Evolutionary conservation across 1,284 basidiomycete species (phyloP).

Genomic region (Trichosporon sp.): DNA sequence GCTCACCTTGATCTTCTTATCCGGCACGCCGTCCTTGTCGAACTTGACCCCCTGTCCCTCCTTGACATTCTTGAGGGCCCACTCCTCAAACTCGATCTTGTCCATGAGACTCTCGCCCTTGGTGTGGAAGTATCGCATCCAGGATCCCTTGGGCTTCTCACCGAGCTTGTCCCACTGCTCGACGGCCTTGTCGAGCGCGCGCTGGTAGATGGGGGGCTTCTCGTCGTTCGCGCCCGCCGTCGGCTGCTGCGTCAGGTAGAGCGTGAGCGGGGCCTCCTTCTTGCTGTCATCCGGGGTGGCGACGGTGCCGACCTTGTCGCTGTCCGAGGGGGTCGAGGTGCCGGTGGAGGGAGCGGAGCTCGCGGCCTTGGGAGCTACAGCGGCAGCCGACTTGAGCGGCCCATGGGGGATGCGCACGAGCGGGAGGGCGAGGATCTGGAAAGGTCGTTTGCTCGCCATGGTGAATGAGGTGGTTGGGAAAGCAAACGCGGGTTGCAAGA

Average conservation of each 20-base stretch:
- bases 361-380: background rate
- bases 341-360: background rate
- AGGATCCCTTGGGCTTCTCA: slow-evolving; percentile 44
- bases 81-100: slow-evolving; percentile 56
- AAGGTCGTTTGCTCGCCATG: slow-evolving; percentile 31
- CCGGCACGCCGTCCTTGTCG: slow-evolving; percentile 37
- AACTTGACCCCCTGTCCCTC: slow-evolving; percentile 48
- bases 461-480: background rate
- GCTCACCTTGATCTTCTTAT: slow-evolving; percentile 44
- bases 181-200: slow-evolving; percentile 45
- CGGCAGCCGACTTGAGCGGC: slow-evolving; percentile 22
- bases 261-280: slow-evolving; percentile 28
- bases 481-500: background rate
- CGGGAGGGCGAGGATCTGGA: slow-evolving; percentile 51
- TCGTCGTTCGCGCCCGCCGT: slow-evolving; percentile 3
- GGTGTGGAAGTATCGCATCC: slow-evolving; percentile 53
- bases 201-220: slow-evolving; percentile 27
- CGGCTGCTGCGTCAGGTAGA: slow-evolving; percentile 38
- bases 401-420: slow-evolving; percentile 46
- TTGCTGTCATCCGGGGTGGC: slow-evolving; percentile 25
- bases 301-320: slow-evolving; percentile 32
- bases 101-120: slow-evolving; percentile 57
- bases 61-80: slow-evolving; percentile 50
- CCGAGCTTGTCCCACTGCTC: slow-evolving; percentile 52
- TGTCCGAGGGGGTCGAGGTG: slow-evolving; percentile 22